Evolutionary conservation across 768 basidiomycete species (phyloP), one percentile per base, ranked within the genome.

Genomic region (Lepiota venenata): DNA sequence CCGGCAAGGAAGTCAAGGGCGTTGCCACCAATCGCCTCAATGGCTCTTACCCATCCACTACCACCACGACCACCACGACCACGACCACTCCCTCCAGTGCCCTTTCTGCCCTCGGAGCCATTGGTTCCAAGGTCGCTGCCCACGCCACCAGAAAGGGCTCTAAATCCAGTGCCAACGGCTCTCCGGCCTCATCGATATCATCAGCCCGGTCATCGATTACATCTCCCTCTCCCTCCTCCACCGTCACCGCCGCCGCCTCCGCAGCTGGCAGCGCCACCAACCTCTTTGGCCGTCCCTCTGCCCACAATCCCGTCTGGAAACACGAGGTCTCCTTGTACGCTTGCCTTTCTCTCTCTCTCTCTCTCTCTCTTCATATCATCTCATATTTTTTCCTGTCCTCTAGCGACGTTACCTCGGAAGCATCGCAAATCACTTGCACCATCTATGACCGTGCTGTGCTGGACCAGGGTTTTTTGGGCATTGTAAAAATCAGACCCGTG

Each of bases 271-370:
- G 69, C 54, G 63, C 69, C 20, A 57, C 69, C 36, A 76, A 75
- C 46, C 77, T 88, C 49, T 87, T 91, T 62, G 80, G 82, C 56
- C 77, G 84, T 47, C 69, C 83, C 36, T 85, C 84, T 16, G 79
- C 91, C 53, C 81, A 91, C 64, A 98, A 93, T 74, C 96, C 97
- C 10, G 87, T 95, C 18, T 99, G 97, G 97, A 99, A 99, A 73
- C 96, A 98, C 68, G 90, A 98, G 69, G 97, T 98, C 32, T 87
- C 91, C 41, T 99, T 99, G 96, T 98, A 71, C 71, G 95, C 38
- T 37, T 56, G 56, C 48, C 22, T 56, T 55, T 39, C 37, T 35
- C 3, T 11, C 4, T 46, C 50, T 32, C n/a, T n/a, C n/a, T n/a
- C n/a, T 42, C 38, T 16, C 16, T 35, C n/a, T 40, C 50, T 47